phyloP scores from a whole-genome alignment of 2,329 filamentous ascomycete genomes.

The Colletotrichum sublineola region DNA sequence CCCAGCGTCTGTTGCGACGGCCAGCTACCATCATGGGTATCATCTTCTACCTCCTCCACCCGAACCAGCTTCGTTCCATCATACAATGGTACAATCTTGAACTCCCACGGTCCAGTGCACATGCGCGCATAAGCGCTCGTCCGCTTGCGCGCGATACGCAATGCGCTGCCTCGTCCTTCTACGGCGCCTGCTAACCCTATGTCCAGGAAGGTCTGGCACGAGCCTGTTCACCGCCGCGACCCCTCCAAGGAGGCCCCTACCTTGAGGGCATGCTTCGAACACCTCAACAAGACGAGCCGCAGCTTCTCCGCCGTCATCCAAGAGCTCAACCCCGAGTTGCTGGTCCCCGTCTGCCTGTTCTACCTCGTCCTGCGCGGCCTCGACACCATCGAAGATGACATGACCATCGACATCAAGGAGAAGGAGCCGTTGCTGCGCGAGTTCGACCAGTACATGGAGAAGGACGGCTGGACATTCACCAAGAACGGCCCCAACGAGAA shows the following conservation, averaged over 20 bases:
- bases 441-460: constrained; percentile 83
- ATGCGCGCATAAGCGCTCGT: neutral
- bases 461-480: constrained; percentile 91
- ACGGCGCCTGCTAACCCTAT: constrained; percentile 22
- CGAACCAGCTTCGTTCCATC: constrained; percentile 82
- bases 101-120: neutral
- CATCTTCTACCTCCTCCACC: constrained; percentile 81
- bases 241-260: constrained; percentile 79
- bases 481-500: constrained; percentile 93
- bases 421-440: constrained; percentile 90
- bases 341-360: constrained; percentile 90
- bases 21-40: constrained; percentile 66
- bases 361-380: constrained; percentile 93
- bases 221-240: constrained; percentile 89
- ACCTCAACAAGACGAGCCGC: constrained; percentile 88
- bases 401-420: constrained; percentile 83
- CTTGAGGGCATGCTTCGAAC: constrained; percentile 86
- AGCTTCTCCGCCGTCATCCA: constrained; percentile 95
- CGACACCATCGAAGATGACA: constrained; percentile 99
- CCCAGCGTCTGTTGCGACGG: constrained; percentile 27
- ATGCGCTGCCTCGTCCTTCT: neutral
- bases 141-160: neutral
- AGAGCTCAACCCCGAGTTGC: constrained; percentile 93
- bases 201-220: constrained; percentile 94
- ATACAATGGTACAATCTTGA: constrained; percentile 81